Evolutionary conservation across 2,329 filamentous ascomycete species (phyloP).

Genomic region (Aspergillus sp.): DNA sequence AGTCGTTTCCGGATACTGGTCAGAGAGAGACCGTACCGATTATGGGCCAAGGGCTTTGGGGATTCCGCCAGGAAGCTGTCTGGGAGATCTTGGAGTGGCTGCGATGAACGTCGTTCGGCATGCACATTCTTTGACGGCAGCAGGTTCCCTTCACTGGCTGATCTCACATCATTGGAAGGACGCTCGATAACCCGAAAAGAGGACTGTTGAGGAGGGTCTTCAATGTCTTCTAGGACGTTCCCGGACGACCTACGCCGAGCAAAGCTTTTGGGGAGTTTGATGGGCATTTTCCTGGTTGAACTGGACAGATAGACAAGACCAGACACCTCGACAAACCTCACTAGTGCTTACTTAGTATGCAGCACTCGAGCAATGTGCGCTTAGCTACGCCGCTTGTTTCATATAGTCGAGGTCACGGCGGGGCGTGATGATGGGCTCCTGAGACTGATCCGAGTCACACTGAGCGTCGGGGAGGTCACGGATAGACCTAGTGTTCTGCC

Average conservation of each 20-base stretch:
- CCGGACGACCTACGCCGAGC: conserved; percentile 48
- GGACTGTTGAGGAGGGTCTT: conserved; percentile 28
- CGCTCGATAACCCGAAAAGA: conserved; percentile 51
- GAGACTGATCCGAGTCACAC: neutral
- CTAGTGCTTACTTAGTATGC: conserved; percentile 1
- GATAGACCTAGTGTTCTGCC: too few relatives aligned
- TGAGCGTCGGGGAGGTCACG: too few relatives aligned
- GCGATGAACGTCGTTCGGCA: conserved; percentile 27
- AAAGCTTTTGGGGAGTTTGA: conserved; percentile 49
- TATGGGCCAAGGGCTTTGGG: conserved; percentile 25
- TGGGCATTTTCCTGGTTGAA: conserved; percentile 38
- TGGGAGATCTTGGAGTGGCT: conserved; percentile 23
- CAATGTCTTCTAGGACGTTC: conserved; percentile 44
- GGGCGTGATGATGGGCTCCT: neutral
- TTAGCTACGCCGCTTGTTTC: neutral
- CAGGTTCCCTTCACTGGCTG: conserved; percentile 34
- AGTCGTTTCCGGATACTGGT: conserved; percentile 14
- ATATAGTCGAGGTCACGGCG: neutral
- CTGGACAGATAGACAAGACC: too few relatives aligned
- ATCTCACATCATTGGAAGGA: conserved; percentile 36
- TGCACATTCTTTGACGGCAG: conserved; percentile 22
- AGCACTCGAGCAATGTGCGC: neutral
- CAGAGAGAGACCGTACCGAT: conserved; percentile 25
- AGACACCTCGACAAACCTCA: too few relatives aligned
- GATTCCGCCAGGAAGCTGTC: conserved; percentile 34